phyloP scores from a whole-genome alignment of 257 asterid genomes.

The Oldenlandia corymbosa region DNA sequence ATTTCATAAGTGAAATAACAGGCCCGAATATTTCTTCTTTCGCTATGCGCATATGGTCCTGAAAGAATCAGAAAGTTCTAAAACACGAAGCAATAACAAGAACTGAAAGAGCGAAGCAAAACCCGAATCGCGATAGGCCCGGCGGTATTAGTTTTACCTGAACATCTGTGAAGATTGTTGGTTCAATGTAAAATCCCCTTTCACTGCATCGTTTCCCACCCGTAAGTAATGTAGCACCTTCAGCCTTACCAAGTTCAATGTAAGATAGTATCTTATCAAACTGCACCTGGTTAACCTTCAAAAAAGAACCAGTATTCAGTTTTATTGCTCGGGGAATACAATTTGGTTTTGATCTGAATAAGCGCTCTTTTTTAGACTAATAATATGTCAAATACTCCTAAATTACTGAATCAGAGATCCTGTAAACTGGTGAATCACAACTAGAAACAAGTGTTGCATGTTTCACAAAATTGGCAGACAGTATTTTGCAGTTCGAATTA shows the following conservation, averaged over 20 bases:
- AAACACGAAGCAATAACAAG: background rate
- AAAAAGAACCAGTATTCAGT: no score
- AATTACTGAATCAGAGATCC: no score
- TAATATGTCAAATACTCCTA: background rate
- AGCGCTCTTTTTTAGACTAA: no score
- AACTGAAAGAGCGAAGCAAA: background rate
- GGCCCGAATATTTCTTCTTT: conserved; percentile 87
- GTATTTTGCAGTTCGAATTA: no score
- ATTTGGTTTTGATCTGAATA: no score
- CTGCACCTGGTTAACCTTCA: conserved; percentile 54
- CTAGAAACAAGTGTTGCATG: no score
- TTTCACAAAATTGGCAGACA: no score
- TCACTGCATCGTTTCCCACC: conserved; percentile 55
- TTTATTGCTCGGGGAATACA: no score
- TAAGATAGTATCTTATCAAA: conserved; percentile 47
- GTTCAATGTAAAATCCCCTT: conserved; percentile 73
- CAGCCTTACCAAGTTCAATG: conserved; percentile 62
- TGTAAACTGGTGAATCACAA: no score
- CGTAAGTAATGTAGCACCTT: conserved; percentile 64
- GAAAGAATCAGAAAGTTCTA: background rate
- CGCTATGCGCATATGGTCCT: conserved; percentile 81
- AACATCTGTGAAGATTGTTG: conserved; percentile 65
- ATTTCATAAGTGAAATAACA: conserved; percentile 70
- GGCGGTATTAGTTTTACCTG: conserved; percentile 24
- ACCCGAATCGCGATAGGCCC: background rate